A percentile compares a stretch with the other conserved stretches of the same genome.
Evolutionary conservation across 108 stramenopile species (phyloP).

Genomic region (Licmophora abbreviata): DNA sequence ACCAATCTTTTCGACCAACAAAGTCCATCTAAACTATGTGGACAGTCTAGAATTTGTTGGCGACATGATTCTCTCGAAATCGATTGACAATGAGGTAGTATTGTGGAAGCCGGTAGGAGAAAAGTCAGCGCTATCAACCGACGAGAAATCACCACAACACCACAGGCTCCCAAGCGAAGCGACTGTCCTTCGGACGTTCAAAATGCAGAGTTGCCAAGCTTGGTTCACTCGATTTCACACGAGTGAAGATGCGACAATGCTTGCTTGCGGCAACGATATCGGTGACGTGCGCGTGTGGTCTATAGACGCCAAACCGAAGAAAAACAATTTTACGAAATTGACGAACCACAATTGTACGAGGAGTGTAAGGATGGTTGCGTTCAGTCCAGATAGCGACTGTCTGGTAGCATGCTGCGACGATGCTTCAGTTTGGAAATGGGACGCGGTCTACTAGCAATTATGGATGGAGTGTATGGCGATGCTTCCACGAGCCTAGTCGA

Average conservation of each 20-base stretch:
- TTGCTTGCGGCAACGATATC: conserved; percentile 62
- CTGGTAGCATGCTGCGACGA: conserved; percentile 50
- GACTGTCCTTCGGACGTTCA: conserved; percentile 5
- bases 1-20: conserved; percentile 59
- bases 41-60: conserved; percentile 82
- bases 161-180: conserved; percentile 14
- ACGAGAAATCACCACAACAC: conserved; percentile 3
- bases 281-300: conserved; percentile 73
- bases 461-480: too few relatives aligned
- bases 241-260: conserved; percentile 18
- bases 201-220: conserved; percentile 26
- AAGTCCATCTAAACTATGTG: conserved; percentile 68
- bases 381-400: conserved; percentile 38
- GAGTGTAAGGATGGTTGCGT: conserved; percentile 49
- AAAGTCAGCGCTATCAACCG: too few relatives aligned
- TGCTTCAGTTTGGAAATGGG: conserved; percentile 54
- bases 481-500: too few relatives aligned
- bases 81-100: conserved; percentile 44
- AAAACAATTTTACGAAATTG: conserved; percentile 25
- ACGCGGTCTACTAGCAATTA: conserved; percentile 11
- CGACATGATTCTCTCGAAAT: conserved; percentile 70
- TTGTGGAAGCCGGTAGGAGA: conserved; percentile 62
- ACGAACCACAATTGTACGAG: conserved; percentile 9
- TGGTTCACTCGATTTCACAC: conserved; percentile 71
- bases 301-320: conserved; percentile 24